A percentile compares a stretch with the other conserved stretches of the same genome.
These are phyloP conservation scores for Paspalum vaginatum DNA, from an alignment of 176 grass and related monocot genomes.

Conservation along the genomic window DNA sequence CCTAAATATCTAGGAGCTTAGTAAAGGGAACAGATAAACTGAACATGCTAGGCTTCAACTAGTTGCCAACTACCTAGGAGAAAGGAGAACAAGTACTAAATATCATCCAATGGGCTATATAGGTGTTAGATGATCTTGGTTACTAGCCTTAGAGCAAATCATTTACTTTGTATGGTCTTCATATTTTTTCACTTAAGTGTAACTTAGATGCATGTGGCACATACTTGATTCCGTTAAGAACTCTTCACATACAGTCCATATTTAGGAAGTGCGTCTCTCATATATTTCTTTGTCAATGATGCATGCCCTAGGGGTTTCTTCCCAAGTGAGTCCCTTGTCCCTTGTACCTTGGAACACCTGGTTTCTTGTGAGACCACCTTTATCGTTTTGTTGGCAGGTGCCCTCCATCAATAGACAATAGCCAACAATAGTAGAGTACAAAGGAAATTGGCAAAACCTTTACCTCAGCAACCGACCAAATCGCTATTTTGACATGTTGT, in stretches of 20 bases:
- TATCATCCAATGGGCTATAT: neutral
- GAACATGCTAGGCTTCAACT: neutral
- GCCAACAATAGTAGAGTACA: slow-evolving; percentile 34
- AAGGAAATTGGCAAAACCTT: slow-evolving; percentile 12
- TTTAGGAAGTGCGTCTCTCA: neutral
- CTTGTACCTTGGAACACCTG: slow-evolving; percentile 39
- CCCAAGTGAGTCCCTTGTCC: slow-evolving; percentile 46
- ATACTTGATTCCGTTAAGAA: neutral
- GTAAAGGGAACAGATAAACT: neutral
- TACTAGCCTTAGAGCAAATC: neutral
- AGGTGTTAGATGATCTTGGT: too few species aligned
- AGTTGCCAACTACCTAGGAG: neutral
- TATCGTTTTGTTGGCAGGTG: slow-evolving; percentile 22
- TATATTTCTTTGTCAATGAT: slow-evolving; percentile 1
- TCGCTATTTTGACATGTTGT: slow-evolving; percentile 40
- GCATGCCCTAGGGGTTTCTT: slow-evolving; percentile 22
- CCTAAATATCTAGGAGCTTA: neutral
- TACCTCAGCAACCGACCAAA: slow-evolving; percentile 41
- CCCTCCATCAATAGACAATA: slow-evolving; percentile 33
- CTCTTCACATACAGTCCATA: neutral
- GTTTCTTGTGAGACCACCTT: slow-evolving; percentile 46
- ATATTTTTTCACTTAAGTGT: slow-evolving; percentile 7
- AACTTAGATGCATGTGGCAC: neutral
- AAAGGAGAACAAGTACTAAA: neutral
- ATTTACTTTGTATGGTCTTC: neutral